Evolutionary conservation across 163 green algal genomes (phyloP), one percentile per base, ranked within the genome.

Genomic region (Volvox carteri): DNA sequence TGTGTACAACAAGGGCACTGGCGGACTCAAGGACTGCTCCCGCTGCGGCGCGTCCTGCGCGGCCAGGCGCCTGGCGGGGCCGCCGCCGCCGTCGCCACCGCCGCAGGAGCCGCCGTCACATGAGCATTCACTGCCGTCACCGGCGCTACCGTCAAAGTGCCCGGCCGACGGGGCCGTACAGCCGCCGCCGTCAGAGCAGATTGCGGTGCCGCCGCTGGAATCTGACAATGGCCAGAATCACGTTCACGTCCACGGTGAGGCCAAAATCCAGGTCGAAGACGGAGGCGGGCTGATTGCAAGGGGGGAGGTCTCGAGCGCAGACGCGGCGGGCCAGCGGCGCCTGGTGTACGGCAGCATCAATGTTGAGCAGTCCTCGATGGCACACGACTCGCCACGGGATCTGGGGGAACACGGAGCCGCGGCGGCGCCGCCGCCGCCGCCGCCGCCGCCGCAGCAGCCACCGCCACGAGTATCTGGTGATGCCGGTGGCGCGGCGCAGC

Each of bases 1-100:
- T 8, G 44, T 41, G 79, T 87, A 87, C 79, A 62, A 87, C n/a
- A 78, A 52, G n/a, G 12, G 33, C n/a, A 52, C 79, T 1, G 62
- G 79, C 0, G 42, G 2, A 5, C 79, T 87, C 56, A n/a, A 78
- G 42, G 44, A 78, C 30, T 87, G 79, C 79, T 87, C 79, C 6
- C 44, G 62, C 0, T 87, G 79, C 62, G 79, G 79, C 8, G 0
- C 30, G 23, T 1, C 1, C n/a, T 87, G 79, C 62, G 39, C 9
- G 1, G 78, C 78, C 30, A 33, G n/a, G 1, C 6, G 23, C 12
- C 5, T 23, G 68, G 4, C 35, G 33, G 37, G 33, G 37, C 68
- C 33, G 35, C 44, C n/a, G 42, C 44, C 1, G 6, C 54, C 0
- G 33, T 30, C 30, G 74, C 74, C 16, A n/a, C 74, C 28, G 74